Evolutionary conservation across 78 protist genomes (phyloP).

Genomic region (Creolimax fragrantissima): DNA sequence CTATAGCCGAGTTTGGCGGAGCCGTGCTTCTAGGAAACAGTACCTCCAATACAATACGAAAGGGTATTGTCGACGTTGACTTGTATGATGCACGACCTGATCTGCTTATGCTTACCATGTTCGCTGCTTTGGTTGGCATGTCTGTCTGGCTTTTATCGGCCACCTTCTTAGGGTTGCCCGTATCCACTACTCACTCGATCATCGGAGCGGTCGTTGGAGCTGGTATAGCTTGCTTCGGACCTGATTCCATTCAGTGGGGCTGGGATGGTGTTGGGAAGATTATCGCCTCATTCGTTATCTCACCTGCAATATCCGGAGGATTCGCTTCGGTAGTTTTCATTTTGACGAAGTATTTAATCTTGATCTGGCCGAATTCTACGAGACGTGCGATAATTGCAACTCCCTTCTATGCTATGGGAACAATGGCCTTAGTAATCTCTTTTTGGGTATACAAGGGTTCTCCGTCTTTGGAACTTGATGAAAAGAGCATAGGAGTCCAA

Average conservation of each 20-base stretch:
- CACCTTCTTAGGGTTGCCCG: slow-evolving; percentile 29
- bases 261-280: slow-evolving; percentile 26
- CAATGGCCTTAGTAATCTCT: not conserved
- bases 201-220: slow-evolving; percentile 40
- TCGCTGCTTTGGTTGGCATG: slow-evolving; percentile 28
- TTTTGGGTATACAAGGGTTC: slow-evolving; percentile 39
- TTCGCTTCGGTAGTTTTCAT: not conserved
- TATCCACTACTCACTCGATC: slow-evolving; percentile 50
- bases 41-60: slow-evolving; percentile 6
- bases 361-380: not conserved
- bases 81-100: not conserved
- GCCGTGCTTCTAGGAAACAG: slow-evolving; percentile 13
- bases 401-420: slow-evolving; percentile 7
- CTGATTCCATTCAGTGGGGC: slow-evolving; percentile 8
- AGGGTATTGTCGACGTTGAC: not conserved
- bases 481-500: not conserved
- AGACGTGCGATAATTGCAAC: not conserved
- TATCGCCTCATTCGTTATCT: slow-evolving; percentile 31
- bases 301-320: slow-evolving; percentile 33
- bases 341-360: not conserved
- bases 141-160: slow-evolving; percentile 21
- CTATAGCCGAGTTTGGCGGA: slow-evolving; percentile 24
- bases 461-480: slow-evolving; percentile 17
- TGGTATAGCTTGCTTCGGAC: slow-evolving; percentile 34
- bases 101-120: slow-evolving; percentile 31